Evolutionary conservation across 352 stramenopile genomes (phyloP).

Genomic region (Phytophthora agathidicida): DNA sequence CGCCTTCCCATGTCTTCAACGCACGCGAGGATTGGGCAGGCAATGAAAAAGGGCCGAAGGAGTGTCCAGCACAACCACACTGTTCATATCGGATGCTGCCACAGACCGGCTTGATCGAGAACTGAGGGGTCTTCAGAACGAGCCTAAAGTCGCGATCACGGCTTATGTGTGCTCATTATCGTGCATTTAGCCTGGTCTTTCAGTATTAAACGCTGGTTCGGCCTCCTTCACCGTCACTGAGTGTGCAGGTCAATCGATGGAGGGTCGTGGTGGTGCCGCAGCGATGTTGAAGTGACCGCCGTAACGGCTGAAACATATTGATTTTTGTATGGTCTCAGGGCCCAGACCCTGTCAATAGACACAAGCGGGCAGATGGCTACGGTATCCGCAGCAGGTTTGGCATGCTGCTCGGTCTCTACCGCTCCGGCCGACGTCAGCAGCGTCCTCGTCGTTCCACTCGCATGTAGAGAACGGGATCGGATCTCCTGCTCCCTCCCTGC

Average conservation of each 20-base stretch:
- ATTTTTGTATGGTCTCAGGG: constrained; percentile 5
- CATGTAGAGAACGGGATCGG: constrained; percentile 13
- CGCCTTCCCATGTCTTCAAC: background rate
- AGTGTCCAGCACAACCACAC: constrained; percentile 3
- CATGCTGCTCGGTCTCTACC: constrained; percentile 9
- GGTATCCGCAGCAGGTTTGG: too few relatives aligned
- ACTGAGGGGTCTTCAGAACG: background rate
- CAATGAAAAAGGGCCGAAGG: constrained; percentile 20
- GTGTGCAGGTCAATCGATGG: background rate
- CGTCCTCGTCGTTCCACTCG: constrained; percentile 8
- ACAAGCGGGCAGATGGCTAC: too few relatives aligned
- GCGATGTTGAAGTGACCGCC: constrained; percentile 18
- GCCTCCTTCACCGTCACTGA: background rate
- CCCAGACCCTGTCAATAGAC: constrained; percentile 3
- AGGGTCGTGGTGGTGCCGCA: constrained; percentile 8
- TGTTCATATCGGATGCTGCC: constrained; percentile 19
- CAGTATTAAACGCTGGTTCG: background rate
- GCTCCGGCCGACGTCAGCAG: background rate
- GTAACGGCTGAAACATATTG: constrained; percentile 22
- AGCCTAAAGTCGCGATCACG: background rate
- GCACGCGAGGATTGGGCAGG: constrained; percentile 10
- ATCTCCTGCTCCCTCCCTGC: constrained; percentile 5
- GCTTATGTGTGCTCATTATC: background rate
- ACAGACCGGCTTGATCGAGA: background rate
- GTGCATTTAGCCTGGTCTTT: background rate